Evolutionary conservation across 768 basidiomycete genomes (phyloP).

Genomic region (Strobilomyces confusus): DNA sequence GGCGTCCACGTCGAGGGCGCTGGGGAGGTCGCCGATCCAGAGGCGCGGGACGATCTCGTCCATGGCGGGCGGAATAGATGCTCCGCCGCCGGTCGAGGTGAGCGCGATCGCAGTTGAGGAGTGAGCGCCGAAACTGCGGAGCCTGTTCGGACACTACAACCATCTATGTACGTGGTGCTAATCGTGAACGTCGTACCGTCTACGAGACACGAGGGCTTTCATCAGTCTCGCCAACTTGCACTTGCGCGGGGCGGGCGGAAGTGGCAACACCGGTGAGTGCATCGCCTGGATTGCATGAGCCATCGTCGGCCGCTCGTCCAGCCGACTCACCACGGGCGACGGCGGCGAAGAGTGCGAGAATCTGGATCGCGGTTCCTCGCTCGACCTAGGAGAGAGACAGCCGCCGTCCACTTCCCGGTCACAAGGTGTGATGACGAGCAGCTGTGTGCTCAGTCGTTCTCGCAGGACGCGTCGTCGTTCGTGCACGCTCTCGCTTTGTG

Average conservation of each 20-base stretch:
- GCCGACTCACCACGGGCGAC: conserved; percentile 15
- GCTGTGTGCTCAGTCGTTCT: conserved; percentile 2
- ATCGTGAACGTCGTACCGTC: too few species aligned
- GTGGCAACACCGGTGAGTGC: background rate
- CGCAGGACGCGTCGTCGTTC: conserved; percentile 17
- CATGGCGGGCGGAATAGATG: conserved; percentile 38
- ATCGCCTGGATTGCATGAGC: background rate
- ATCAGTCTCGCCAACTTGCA: conserved; percentile 12
- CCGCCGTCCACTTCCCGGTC: background rate
- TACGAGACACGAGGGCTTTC: conserved; percentile 2
- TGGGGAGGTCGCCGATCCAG: conserved; percentile 81
- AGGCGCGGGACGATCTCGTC: conserved; percentile 75
- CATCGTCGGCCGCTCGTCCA: background rate
- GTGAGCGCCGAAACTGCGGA: background rate
- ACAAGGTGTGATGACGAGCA: conserved; percentile 5
- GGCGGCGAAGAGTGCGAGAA: conserved; percentile 17
- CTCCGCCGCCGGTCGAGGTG: background rate
- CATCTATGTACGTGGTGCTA: too few species aligned
- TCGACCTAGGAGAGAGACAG: conserved; percentile 1
- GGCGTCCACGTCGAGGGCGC: conserved; percentile 57
- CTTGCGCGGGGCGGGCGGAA: background rate
- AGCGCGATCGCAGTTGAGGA: background rate
- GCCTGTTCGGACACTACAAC: too few species aligned
- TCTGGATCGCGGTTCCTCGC: conserved; percentile 20
- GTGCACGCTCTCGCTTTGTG: conserved; percentile 18